Evolutionary conservation across 106 monocot species (phyloP).

Genomic region (Phalaenopsis aphrodite): DNA sequence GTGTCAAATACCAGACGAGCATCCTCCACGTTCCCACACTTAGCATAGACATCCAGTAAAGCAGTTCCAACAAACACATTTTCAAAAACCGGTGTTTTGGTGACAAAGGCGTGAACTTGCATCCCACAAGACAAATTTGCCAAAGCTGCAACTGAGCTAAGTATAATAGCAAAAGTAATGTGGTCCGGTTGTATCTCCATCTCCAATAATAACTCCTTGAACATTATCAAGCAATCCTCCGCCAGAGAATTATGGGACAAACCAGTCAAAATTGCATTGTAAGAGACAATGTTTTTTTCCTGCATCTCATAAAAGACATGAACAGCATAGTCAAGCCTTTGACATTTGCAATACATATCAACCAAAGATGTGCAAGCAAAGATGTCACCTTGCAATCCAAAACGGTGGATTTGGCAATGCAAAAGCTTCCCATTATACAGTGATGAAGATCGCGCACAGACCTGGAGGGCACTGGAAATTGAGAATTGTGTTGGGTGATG

Average conservation of each 20-base stretch:
- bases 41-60: neutral
- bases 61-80: neutral
- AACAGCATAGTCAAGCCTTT: neutral
- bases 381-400: neutral
- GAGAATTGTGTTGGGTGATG: neutral
- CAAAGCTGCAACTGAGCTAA: neutral
- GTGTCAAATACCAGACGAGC: neutral
- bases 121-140: neutral
- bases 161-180: neutral
- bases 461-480: neutral
- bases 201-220: neutral
- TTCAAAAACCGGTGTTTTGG: neutral
- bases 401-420: neutral
- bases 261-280: neutral
- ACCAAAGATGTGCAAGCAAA: conserved; percentile 7
- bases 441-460: neutral
- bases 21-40: neutral
- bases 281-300: conserved; percentile 1
- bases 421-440: conserved; percentile 2
- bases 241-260: neutral
- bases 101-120: neutral
- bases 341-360: conserved; percentile 1
- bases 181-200: neutral
- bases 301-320: neutral
- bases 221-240: conserved; percentile 2